Percentiles rank a stretch among this genome's conserved stretches.
Evolutionary conservation across 2,329 filamentous ascomycete genomes (phyloP).

Genomic region (Basipetospora chlamydospora): DNA sequence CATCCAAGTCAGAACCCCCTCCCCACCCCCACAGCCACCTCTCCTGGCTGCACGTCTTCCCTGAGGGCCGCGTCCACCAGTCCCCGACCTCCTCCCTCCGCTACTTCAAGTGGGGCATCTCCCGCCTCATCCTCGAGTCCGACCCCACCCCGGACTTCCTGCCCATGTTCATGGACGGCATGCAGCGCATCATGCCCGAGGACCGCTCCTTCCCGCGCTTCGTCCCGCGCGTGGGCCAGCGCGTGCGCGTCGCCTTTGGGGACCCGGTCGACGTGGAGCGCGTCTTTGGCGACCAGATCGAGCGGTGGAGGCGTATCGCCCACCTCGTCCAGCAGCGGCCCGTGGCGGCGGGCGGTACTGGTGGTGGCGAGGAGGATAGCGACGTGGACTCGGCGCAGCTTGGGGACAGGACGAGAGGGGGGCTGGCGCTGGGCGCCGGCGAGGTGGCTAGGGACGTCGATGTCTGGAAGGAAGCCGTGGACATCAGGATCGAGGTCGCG

Average conservation of each 20-base stretch:
- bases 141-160: constrained; percentile 79
- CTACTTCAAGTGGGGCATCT: constrained; percentile 97
- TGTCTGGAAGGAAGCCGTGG: constrained; percentile 58
- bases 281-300: constrained; percentile 64
- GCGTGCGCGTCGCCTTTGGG: constrained; percentile 63
- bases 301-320: constrained; percentile 44
- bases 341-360: constrained; percentile 11
- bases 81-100: constrained; percentile 64
- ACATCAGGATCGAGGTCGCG: constrained; percentile 62
- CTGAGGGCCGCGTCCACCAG: constrained; percentile 90
- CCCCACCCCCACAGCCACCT: constrained; percentile 34
- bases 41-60: constrained; percentile 90
- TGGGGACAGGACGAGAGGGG: no score
- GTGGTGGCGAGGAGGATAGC: background rate
- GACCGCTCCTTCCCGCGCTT: constrained; percentile 65
- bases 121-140: constrained; percentile 77
- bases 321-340: constrained; percentile 14
- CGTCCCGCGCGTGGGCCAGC: constrained; percentile 59
- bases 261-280: constrained; percentile 58
- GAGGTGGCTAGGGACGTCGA: constrained; percentile 40
- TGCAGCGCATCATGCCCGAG: constrained; percentile 80
- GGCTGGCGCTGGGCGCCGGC: background rate
- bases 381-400: background rate
- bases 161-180: constrained; percentile 88
- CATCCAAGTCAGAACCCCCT: constrained; percentile 19